Percentiles rank a stretch among this genome's conserved stretches.
phyloP scores from a whole-genome alignment of 352 stramenopile species.

The Blastocystis sp. region DNA sequence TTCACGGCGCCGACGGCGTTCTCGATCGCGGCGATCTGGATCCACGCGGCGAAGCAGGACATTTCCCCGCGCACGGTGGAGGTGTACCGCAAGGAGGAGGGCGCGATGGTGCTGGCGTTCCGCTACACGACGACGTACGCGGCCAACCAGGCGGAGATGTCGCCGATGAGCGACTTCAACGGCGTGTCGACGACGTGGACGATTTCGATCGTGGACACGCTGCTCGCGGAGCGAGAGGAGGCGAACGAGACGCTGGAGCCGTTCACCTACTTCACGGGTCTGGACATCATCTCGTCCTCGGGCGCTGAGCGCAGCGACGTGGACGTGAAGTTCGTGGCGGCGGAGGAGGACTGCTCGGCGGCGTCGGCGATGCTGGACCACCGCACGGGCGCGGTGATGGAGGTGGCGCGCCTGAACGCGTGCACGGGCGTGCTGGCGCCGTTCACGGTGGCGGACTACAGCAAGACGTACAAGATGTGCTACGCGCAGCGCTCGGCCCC shows the following conservation, averaged over 20 bases:
- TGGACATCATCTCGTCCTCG: constrained; percentile 24
- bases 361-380: constrained; percentile 33
- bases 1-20: constrained; percentile 10
- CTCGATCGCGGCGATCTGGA: background rate
- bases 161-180: background rate
- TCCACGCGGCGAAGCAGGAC: background rate
- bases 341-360: background rate
- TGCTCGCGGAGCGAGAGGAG: background rate
- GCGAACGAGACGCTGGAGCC: background rate
- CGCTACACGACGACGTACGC: background rate
- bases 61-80: constrained; percentile 37
- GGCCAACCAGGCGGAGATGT: background rate
- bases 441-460: constrained; percentile 48
- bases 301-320: background rate
- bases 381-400: background rate
- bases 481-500: constrained; percentile 31
- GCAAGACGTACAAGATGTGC: constrained; percentile 62
- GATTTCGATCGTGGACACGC: constrained; percentile 57
- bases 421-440: constrained; percentile 52
- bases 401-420: background rate
- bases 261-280: constrained; percentile 60
- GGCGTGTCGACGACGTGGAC: constrained; percentile 33
- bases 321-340: constrained; percentile 43
- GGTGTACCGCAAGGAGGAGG: constrained; percentile 58
- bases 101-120: constrained; percentile 29